Base-by-base conservation (phyloP, 345 rosid genomes). In the Laguncularia racemosa region DNA sequence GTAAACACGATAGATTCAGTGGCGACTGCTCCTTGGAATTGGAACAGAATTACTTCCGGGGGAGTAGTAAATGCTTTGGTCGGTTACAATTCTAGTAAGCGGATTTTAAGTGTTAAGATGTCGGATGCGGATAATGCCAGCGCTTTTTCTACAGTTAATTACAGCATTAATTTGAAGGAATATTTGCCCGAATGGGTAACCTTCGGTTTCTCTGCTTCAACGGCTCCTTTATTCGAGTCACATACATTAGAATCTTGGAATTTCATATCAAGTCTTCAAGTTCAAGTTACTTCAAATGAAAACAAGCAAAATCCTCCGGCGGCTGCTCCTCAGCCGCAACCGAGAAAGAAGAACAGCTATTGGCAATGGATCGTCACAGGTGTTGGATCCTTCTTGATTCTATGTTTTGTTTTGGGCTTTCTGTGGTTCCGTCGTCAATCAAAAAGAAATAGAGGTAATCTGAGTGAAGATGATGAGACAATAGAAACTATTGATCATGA, bases 201-300 rank as follows among this genome's bases (percentile, higher is more conserved):
- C 6, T 40, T 61, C 17, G 64, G 64, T 12, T 61, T 61, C 49
- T 51, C 64, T 6, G 64, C 40, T 0, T 10, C 50, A 12, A 61
- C 64, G 1, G 64, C 57, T 17, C 1, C 2, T 10, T 0, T 0
- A 3, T 51, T 9, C n/a, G 57, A 51, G 57, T 13, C 16, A 28
- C 64, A 61, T 20, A 20, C 44, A 10, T 43, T 61, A 12, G 12
- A 0, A n/a, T 51, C 50, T 1, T 61, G 64, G 64, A 9, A 44
- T 2, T 52, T 61, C n/a, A 52, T 17, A 2, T 60, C 64, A 7
- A 59, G 46, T 23, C 44, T 59, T 0, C 16, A 20, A 64, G 20
- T 59, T 0, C 16, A 20, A 64, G 20, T 33, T 33, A 33, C 40
- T 33, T 33, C 40, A 33, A 33, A 6, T 6, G 9, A 33, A 1